phyloP scores from a whole-genome alignment of 2,329 filamentous ascomycete genomes.

The Endocalyx cinctus region DNA sequence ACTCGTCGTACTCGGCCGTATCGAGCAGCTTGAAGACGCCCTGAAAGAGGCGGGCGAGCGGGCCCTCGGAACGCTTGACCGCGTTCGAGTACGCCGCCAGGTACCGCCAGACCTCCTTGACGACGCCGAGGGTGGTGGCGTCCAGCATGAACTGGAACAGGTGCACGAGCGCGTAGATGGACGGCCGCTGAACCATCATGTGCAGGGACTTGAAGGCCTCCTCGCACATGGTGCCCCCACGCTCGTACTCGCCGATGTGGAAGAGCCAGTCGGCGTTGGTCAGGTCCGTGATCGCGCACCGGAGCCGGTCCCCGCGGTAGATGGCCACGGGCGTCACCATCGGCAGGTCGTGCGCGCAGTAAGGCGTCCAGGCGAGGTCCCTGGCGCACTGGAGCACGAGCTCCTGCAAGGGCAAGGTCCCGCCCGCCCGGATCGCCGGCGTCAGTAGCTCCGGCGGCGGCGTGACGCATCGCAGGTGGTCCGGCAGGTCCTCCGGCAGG shows the following conservation, averaged over 20 bases:
- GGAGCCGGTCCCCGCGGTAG: conserved; percentile 22
- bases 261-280: conserved; percentile 26
- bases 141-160: conserved; percentile 22
- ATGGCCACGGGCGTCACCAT: conserved; percentile 20
- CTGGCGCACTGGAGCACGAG: conserved; percentile 22
- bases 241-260: conserved; percentile 19
- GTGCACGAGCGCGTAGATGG: conserved; percentile 22
- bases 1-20: conserved; percentile 24
- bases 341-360: conserved; percentile 22
- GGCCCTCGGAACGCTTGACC: conserved; percentile 17
- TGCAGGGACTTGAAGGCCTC: conserved; percentile 23
- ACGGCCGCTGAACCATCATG: conserved; percentile 20
- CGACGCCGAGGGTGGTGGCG: conserved; percentile 21
- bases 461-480: conserved; percentile 23
- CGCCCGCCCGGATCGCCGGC: conserved; percentile 15
- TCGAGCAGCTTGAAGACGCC: conserved; percentile 22
- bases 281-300: conserved; percentile 26
- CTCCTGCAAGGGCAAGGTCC: conserved; percentile 23
- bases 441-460: conserved; percentile 23
- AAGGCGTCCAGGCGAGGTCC: conserved; percentile 24
- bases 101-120: conserved; percentile 25
- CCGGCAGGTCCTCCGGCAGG: conserved; percentile 19
- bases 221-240: conserved; percentile 23
- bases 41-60: conserved; percentile 21
- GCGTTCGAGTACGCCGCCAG: conserved; percentile 22